phyloP scores from a whole-genome alignment of 1,284 basidiomycete species.

The Pascua sp. region DNA sequence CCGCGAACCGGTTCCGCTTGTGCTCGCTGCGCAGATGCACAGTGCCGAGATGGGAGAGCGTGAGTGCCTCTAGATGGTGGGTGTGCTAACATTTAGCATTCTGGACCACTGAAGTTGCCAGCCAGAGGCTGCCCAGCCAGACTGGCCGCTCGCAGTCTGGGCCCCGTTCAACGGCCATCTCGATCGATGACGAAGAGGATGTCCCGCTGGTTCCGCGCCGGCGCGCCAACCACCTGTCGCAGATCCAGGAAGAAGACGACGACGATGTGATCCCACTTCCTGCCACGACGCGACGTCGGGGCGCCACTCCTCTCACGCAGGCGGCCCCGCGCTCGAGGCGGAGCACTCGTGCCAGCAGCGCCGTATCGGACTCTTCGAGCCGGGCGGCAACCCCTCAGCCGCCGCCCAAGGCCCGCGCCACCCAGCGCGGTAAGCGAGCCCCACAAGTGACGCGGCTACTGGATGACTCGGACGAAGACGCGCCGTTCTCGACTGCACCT shows the following conservation, averaged over 20 bases:
- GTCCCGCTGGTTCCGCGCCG: constrained; percentile 30
- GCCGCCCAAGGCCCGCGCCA: constrained; percentile 3
- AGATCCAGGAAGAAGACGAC: constrained; percentile 24
- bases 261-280: constrained; percentile 14
- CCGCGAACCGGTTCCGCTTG: constrained; percentile 33
- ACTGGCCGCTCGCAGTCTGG: constrained; percentile 6
- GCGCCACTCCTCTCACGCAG: constrained; percentile 12
- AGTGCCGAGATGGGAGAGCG: constrained; percentile 44
- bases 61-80: constrained; percentile 20
- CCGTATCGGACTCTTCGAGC: constrained; percentile 26
- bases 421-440: constrained; percentile 4
- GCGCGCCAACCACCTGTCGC: constrained; percentile 20
- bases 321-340: constrained; percentile 8
- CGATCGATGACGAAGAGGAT: constrained; percentile 31
- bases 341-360: constrained; percentile 27
- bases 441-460: constrained; percentile 6
- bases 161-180: not conserved
- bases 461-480: constrained; percentile 30
- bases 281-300: constrained; percentile 6
- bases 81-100: constrained; percentile 28
- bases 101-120: constrained; percentile 29
- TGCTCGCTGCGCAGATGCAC: constrained; percentile 31
- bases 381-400: constrained; percentile 7
- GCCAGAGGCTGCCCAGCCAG: not conserved
- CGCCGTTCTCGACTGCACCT: constrained; percentile 9